Base-by-base conservation (phyloP, 2,329 filamentous ascomycete species). In the Sordariomycetes sp. region DNA sequence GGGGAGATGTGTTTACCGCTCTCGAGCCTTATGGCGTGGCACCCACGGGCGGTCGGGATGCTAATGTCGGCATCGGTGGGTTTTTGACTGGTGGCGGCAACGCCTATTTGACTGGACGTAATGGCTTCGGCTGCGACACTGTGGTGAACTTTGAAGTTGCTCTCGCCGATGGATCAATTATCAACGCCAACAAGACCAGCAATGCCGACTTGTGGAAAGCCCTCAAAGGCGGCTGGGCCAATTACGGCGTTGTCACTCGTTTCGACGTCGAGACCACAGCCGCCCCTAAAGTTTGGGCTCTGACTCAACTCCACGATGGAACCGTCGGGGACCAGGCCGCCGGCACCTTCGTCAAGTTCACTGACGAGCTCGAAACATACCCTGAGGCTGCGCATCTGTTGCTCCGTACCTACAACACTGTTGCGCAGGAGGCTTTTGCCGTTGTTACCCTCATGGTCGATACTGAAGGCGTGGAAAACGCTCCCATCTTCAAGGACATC, bases 41-140 rank as follows among this genome's bases (percentile, higher is more conserved):
- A 2, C 62, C 65, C 3, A 53, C 59, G 0, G 67, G 66, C 1
- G 66, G 65, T 2, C 55, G 68, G 12, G 53, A 57, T 10, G 49
- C 57, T 0, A 42, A 47, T 15, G 50, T 54, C 6, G 53, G 53
- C 8, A 47, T 55, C 10, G 48, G 41, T 8, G 51, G 53, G 3
- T 39, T 54, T 5, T 37, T 51, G 8, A 43, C 52, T 3, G 51
- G 51, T 10, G 51, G 50, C 0, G 48, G 48, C 4, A 46, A 39
- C 20, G 40, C 46, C n/a, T 45, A 42, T 31, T 41, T 39, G 30
- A 41, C 42, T 2, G 57, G 58, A 0, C 50, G 50, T 1, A 46
- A 61, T 20, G 71, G 71, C 6, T 67, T 62, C 43, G 62, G 55
- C 8, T 67, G 62, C 39, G 67, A 71, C 46, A 64, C 57, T 9